These are phyloP conservation scores for Candida michaelii DNA, from an alignment of 805 yeast genomes.

Conservation along the genomic window DNA sequence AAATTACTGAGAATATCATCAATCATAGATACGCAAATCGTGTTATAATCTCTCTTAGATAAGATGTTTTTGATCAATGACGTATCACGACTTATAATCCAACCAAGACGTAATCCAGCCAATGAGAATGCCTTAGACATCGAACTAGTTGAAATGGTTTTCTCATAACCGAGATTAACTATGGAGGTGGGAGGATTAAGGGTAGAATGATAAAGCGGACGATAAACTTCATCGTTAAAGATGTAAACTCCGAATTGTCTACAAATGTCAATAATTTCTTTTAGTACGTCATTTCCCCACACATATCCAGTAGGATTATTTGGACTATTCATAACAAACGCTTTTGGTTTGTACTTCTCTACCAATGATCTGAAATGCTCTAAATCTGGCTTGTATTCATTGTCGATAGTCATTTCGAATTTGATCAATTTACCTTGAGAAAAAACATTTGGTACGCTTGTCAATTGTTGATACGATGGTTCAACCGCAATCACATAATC, in stretches of 20 bases:
- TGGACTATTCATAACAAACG: constrained; percentile 48
- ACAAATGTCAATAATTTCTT: constrained; percentile 39
- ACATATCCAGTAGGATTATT: constrained; percentile 49
- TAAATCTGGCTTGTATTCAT: constrained; percentile 38
- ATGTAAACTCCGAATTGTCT: constrained; percentile 30
- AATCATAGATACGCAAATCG: constrained; percentile 46
- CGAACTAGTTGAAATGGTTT: constrained; percentile 48
- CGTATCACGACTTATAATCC: constrained; percentile 44
- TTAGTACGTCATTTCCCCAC: constrained; percentile 32
- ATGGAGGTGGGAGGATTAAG: constrained; percentile 35
- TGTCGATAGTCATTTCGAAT: constrained; percentile 31
- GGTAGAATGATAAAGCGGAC: constrained; percentile 49
- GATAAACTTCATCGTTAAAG: constrained; percentile 53
- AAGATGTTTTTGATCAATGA: constrained; percentile 30
- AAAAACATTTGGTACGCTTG: constrained; percentile 48
- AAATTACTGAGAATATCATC: constrained; percentile 49
- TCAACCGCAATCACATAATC: constrained; percentile 50
- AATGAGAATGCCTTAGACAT: constrained; percentile 54
- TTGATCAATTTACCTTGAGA: constrained; percentile 36
- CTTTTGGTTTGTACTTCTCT: constrained; percentile 36
- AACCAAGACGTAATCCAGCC: constrained; percentile 55
- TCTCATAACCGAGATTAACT: constrained; percentile 39
- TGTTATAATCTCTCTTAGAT: constrained; percentile 49
- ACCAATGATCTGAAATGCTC: constrained; percentile 27
- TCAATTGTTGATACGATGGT: constrained; percentile 52